Base-by-base conservation (phyloP, 148 eudicot genomes). In the Simmondsia chinensis region DNA sequence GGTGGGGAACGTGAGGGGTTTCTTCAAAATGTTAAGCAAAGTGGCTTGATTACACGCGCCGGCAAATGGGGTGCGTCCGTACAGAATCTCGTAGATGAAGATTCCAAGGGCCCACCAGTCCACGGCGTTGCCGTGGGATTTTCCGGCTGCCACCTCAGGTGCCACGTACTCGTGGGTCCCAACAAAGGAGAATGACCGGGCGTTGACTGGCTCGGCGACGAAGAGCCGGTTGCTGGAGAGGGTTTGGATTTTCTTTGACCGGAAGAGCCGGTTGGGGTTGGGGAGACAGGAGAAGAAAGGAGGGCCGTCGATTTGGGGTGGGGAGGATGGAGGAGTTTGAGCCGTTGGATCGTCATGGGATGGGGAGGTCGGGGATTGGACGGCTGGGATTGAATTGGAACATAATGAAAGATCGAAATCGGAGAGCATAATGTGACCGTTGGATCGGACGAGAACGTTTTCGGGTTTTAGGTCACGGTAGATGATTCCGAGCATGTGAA, bases 401-500 rank as follows among this genome's bases (percentile, higher is more conserved):
- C 89, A 88, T 3, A 88, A 46, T 0, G 87, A 77, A 27, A 84
- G 83, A 50, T 80, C 94, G 39, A 80, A 83, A 33, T 75, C 83
- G 7, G 94, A 74, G 61, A 87, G 89, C 95, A 86, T 86, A 56
- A 86, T 86, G 69, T 86, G 95, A 61, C 95, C 95, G 76, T 86
- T 91, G 0, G 95, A 86, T 81, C 94, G 60, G 33, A 87, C 88
- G 34, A 87, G 37, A 21, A 87, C 88, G 57, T 87, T 87, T 49
- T 87, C 96, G 6, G 96, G 96, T 60, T 87, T 87, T n/a, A 87
- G 59, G 61, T 87, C 96, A 52, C 96, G 59, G 83, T 87, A 87
- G 23, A 87, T 72, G 53, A 87, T 77, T 48, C 96, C 96, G 33
- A 87, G 32, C 96, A 87, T 82, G 75, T 87, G 96, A 3, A 87